Base-by-base conservation (phyloP, 1,139 yeast species). In the Geotrichum macrosporum region DNA sequence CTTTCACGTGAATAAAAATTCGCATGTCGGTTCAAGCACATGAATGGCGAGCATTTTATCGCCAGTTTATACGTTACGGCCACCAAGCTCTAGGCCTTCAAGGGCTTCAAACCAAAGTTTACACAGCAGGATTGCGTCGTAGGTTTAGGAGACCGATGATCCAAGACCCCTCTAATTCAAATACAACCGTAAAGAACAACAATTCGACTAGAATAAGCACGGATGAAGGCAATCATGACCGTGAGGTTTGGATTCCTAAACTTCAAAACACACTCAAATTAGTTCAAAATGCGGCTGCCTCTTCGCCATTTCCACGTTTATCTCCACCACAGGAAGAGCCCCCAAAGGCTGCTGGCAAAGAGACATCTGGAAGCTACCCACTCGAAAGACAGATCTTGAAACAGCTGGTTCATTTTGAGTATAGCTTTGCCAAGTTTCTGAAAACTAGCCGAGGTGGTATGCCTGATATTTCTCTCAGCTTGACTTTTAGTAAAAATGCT, bases 1-100 rank as follows among this genome's bases (percentile, higher is more conserved):
- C n/a, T n/a, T n/a, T n/a, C n/a, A n/a, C n/a, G n/a, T n/a, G n/a
- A n/a, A n/a, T n/a, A n/a, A n/a, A n/a, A n/a, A n/a, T n/a, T n/a
- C n/a, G 20, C 43, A 27, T 31, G 29, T 22, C 41, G 8, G 33
- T 37, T 24, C 35, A 32, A 38, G 50, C 47, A 21, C 52, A 52
- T 29, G 57, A 52, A 18, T 48, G 57, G 41, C 50, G 46, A 3
- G 46, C 50, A 18, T 55, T 46, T 35, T 54, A 53, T 35, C 47
- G 54, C 8, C 50, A 39, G 39, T 43, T 54, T 18, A 27, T 52
- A 8, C 48, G 56, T n/a, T 30, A 46, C n/a, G 56, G 56, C 9
- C 50, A 53, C 13, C 32, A 41, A 15, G 54, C 55, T 1, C 44
- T 53, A 18, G 54, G 50, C 15, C 41, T 35, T 15, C 44, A 32